Conservation (phyloP, 2,329 filamentous ascomycete genomes). For the Fusarium decemcellulare region DNA sequence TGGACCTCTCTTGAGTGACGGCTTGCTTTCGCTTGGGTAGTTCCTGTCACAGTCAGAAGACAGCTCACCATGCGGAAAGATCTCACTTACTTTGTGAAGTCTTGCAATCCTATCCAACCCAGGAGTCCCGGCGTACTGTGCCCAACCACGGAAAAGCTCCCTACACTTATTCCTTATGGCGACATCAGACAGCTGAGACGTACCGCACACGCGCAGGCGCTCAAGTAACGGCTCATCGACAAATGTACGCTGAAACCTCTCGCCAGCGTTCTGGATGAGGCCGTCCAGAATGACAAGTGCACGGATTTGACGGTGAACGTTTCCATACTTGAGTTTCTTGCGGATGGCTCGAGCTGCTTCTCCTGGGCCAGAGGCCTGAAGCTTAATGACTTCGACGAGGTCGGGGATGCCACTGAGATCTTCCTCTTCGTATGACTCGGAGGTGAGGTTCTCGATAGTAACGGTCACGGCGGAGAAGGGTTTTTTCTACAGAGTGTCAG, state of each 20-base stretch:
- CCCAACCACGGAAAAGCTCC: constrained; percentile 89
- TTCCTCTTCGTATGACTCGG: constrained; percentile 91
- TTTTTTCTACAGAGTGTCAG: constrained; percentile 64
- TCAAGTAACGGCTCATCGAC: constrained; percentile 94
- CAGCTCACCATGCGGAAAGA: neutral
- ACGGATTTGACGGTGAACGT: constrained; percentile 90
- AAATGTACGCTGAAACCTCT: constrained; percentile 88
- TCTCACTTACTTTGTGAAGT: constrained; percentile 74
- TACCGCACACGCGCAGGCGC: constrained; percentile 88
- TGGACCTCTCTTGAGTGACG: constrained; percentile 83
- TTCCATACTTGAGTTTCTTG: constrained; percentile 99
- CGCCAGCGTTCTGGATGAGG: constrained; percentile 93
- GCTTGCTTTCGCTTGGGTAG: constrained; percentile 78
- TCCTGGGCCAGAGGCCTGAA: constrained; percentile 87
- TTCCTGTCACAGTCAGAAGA: constrained; percentile 60
- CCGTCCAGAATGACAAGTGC: constrained; percentile 92
- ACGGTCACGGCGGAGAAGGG: constrained; percentile 96
- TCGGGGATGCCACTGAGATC: constrained; percentile 94
- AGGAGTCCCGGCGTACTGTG: constrained; percentile 84
- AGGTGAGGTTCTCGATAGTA: constrained; percentile 90
- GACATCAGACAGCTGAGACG: constrained; percentile 85
- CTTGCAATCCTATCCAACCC: constrained; percentile 86
- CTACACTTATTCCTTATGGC: constrained; percentile 92
- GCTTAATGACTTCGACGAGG: constrained; percentile 91
- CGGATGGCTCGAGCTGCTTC: constrained; percentile 93